Base-by-base conservation (phyloP, 139 green algal genomes). In the Ettlia oleoabundans region DNA sequence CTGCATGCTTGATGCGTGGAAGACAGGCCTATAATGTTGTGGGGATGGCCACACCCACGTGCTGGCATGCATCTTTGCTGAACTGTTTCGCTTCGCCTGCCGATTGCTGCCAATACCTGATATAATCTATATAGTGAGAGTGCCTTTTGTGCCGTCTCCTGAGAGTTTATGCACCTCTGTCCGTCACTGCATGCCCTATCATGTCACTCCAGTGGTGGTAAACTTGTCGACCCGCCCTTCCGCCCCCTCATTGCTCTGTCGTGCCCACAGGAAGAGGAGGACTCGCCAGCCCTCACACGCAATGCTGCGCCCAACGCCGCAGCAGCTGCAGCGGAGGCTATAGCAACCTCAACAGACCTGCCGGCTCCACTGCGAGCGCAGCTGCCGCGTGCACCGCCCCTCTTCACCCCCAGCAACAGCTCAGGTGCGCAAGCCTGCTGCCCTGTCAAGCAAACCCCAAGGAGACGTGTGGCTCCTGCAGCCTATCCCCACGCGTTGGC, bases 341-440 rank as follows among this genome's bases (percentile, higher is more conserved):
- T n/a, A 7, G 24, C 37, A 21, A 41, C 73, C 58, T 28, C 35
- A 33, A 15, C 68, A 15, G 62, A 66, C 24, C 53, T 76, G 6
- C 61, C 65, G 30, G 75, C 62, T 0, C 76, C 76, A 47, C 42
- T 73, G 82, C 77, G 78, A n/a, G 41, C 35, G 22, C 73, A 51
- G 47, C 78, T 86, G 77, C 80, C 75, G 24, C n/a, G 37, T 6
- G 68, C 78, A n/a, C 66, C 47, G 78, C 51, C 53, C 33, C 78
- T 79, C 66, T 65, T 68, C 78, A 65, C 78, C 28, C 73, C 73
- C 24, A 67, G 73, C 73, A n/a, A n/a, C n/a, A 80, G 73, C 53
- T 80, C 73, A 53, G 73, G 73, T 68, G 73, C 0, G 72, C 18
- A 9, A 9, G 55, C 18, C 18, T 5, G n/a, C n/a, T n/a, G n/a